Evolutionary conservation across 495 filamentous ascomycete genomes (phyloP), one percentile per base, ranked within the genome.

Genomic region (Cudoniella acicularis): DNA sequence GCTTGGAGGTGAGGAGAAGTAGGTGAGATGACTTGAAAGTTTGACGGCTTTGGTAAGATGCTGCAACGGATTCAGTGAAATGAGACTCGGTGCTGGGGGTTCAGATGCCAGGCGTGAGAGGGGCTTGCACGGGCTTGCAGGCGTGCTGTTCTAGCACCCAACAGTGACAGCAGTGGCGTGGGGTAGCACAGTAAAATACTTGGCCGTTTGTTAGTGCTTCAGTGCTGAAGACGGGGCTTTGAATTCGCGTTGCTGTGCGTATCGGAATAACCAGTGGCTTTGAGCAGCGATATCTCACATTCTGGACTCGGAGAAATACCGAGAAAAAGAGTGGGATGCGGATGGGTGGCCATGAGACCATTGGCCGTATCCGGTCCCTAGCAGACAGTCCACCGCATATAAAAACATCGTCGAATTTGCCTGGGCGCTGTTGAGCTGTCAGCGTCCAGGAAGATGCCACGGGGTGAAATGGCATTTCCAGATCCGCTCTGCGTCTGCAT

Each of bases 101-200:
- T 36, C 30, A 6, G 30, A 36, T 36, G 30, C 13, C 30, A 36
- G 30, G 30, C 30, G 30, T 36, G 13, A 13, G 30, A 36, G 30
- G 30, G 47, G 17, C 17, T 20, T 21, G 23, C 17, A 49, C 6
- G 30, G 30, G 30, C 43, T 47, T 47, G 43, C 43, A 47, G 43
- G 43, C 13, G 20, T n/a, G n/a, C n/a, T n/a, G n/a, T n/a, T n/a
- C n/a, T n/a, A n/a, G n/a, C n/a, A n/a, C n/a, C n/a, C 13, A 21
- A 47, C 43, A 21, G 8, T 47, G 8, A n/a, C 43, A 41, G n/a
- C 43, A n/a, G 43, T 47, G 49, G 26, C 49, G 49, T 52, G 49
- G 49, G 49, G 49, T 52, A 40, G 17, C 49, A 36, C 49, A 17
- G 26, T 13, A 27, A 6, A 36, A 8, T 27, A 30, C 26, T 27